Evolutionary conservation across 1,284 basidiomycete species (phyloP).

Genomic region (Fomes fomentarius): DNA sequence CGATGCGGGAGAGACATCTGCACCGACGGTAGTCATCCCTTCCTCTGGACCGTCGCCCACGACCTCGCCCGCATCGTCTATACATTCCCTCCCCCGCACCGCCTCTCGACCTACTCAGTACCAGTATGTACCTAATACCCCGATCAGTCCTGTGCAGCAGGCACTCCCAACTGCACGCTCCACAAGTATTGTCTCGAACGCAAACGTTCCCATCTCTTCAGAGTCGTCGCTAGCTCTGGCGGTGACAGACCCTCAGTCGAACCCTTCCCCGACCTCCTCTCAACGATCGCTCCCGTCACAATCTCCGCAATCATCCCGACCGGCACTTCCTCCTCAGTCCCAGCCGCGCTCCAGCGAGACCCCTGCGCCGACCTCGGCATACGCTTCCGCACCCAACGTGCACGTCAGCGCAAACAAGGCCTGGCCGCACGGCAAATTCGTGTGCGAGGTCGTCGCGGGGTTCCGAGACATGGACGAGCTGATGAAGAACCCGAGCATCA

Average conservation of each 20-base stretch:
- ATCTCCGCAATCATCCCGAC: not conserved
- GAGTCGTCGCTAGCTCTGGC: constrained; percentile 10
- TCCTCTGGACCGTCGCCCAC: not conserved
- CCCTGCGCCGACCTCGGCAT: not conserved
- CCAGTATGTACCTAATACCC: not conserved
- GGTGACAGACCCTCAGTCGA: constrained; percentile 4
- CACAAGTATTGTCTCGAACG: not conserved
- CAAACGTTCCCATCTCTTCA: not conserved
- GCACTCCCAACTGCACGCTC: not conserved
- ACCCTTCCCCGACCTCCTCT: not conserved
- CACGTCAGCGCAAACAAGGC: constrained; percentile 50
- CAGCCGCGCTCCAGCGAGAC: not conserved
- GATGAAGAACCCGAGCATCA: constrained; percentile 45
- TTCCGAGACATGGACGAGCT: constrained; percentile 59
- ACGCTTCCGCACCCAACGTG: constrained; percentile 28
- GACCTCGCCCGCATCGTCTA: not conserved
- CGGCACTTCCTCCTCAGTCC: not conserved
- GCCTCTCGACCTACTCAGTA: not conserved
- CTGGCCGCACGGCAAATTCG: constrained; percentile 74
- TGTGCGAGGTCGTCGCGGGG: constrained; percentile 59
- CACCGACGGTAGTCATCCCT: not conserved
- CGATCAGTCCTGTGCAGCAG: constrained; percentile 4
- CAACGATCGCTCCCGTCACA: not conserved
- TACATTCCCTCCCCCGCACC: not conserved
- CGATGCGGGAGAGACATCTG: not conserved